Percentiles rank a stretch among this genome's conserved stretches.
Conservation (phyloP, 768 basidiomycete species). For the Lentinula guzmanii region DNA sequence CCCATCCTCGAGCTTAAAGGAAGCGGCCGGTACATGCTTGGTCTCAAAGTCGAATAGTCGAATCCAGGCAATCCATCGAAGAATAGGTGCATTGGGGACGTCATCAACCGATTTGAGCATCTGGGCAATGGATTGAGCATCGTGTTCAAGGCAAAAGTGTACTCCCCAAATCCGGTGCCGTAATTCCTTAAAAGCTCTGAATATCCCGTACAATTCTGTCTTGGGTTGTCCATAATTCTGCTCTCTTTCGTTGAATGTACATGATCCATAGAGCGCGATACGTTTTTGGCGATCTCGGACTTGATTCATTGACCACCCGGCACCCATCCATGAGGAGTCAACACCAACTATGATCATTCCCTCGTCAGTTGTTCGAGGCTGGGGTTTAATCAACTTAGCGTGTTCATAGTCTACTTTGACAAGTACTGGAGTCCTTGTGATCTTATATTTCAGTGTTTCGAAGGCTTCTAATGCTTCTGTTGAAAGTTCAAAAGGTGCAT, state of each 20-base stretch:
- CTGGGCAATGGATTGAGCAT: slow-evolving; percentile 26
- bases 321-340: too few species aligned
- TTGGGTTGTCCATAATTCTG: slow-evolving; percentile 29
- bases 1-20: slow-evolving; percentile 25
- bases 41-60: slow-evolving; percentile 28
- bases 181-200: slow-evolving; percentile 21
- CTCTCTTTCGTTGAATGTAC: slow-evolving; percentile 26
- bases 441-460: too few species aligned
- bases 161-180: slow-evolving; percentile 24
- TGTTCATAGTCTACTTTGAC: too few species aligned
- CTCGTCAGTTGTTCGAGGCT: too few species aligned
- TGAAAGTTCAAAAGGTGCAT: background rate
- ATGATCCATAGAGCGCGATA: slow-evolving; percentile 23
- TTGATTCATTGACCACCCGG: slow-evolving; percentile 12
- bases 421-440: too few species aligned
- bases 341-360: too few species aligned
- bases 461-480: background rate
- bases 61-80: slow-evolving; percentile 31
- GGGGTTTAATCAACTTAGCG: too few species aligned
- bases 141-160: slow-evolving; percentile 25
- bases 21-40: slow-evolving; percentile 24
- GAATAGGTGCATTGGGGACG: slow-evolving; percentile 26
- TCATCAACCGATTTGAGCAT: slow-evolving; percentile 30
- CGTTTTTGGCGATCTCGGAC: slow-evolving; percentile 13
- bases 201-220: slow-evolving; percentile 30